Conservation (phyloP, 495 filamentous ascomycete genomes). For the Podospora appendiculata region DNA sequence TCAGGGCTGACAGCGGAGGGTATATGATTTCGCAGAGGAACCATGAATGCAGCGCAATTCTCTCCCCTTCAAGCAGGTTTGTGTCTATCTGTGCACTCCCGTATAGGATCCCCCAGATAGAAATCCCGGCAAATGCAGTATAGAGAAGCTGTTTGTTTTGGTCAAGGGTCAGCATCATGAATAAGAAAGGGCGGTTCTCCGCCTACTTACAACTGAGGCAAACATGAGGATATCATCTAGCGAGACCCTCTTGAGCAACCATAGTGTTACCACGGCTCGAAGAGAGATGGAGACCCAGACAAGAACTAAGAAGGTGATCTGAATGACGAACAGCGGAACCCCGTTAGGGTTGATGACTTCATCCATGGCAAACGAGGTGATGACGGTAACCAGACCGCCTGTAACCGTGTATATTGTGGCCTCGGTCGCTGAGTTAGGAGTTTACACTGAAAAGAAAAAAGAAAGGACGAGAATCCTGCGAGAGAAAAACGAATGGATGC, state of each 20-base stretch:
- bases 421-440: too few relatives aligned
- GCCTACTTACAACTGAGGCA: constrained; percentile 15
- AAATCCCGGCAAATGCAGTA: constrained; percentile 8
- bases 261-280: constrained; percentile 14
- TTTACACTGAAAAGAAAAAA: too few relatives aligned
- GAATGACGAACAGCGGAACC: constrained; percentile 14
- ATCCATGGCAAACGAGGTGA: background rate
- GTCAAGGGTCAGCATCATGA: background rate
- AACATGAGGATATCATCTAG: constrained; percentile 24
- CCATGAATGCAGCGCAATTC: constrained; percentile 14
- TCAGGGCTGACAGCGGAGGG: constrained; percentile 24
- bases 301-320: constrained; percentile 16
- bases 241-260: constrained; percentile 11
- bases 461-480: too few relatives aligned
- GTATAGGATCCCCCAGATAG: constrained; percentile 12
- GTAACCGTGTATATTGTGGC: too few relatives aligned
- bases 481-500: too few relatives aligned
- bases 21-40: constrained; percentile 28
- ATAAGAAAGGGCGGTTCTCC: background rate
- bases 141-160: constrained; percentile 8
- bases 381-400: background rate
- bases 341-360: constrained; percentile 7
- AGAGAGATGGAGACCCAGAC: constrained; percentile 14
- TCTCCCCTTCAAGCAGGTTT: constrained; percentile 2
- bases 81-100: background rate